A percentile compares a stretch with the other conserved stretches of the same genome.
Evolutionary conservation across 768 basidiomycete genomes (phyloP).

Genomic region (Rhizopogon rudus): DNA sequence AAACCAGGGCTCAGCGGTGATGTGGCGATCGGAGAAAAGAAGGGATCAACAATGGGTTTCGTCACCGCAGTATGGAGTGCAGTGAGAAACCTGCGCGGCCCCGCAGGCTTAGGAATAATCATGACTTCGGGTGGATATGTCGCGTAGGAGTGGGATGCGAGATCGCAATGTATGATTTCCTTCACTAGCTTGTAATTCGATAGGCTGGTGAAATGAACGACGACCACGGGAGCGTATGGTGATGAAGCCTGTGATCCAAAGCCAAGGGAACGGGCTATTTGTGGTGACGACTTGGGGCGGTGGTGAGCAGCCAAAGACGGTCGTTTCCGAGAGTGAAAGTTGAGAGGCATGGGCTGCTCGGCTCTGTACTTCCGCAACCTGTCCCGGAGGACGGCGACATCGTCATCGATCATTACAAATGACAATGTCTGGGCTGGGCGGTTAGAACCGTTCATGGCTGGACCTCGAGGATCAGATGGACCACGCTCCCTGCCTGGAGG

Average conservation of each 20-base stretch:
- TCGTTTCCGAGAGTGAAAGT: constrained; percentile 50
- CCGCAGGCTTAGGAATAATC: constrained; percentile 96
- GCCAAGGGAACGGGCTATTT: constrained; percentile 58
- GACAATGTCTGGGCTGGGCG: constrained; percentile 32
- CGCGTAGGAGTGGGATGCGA: constrained; percentile 44
- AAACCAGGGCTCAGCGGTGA: constrained; percentile 78
- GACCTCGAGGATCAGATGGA: constrained; percentile 8
- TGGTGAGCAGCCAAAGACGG: constrained; percentile 65
- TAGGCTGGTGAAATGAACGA: constrained; percentile 90
- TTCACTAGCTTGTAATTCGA: constrained; percentile 85
- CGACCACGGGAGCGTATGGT: constrained; percentile 32
- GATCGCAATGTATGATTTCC: constrained; percentile 68
- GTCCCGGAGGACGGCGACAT: constrained; percentile 73
- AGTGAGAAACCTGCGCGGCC: constrained; percentile 89
- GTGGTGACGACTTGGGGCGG: constrained; percentile 76
- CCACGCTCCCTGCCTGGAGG: constrained; percentile 1
- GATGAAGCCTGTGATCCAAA: constrained; percentile 22
- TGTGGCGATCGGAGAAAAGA: constrained; percentile 92
- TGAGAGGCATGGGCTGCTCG: constrained; percentile 39
- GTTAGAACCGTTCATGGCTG: constrained; percentile 15
- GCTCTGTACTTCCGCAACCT: constrained; percentile 64
- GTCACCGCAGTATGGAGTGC: constrained; percentile 87
- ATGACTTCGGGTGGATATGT: constrained; percentile 79
- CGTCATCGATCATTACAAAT: constrained; percentile 92
- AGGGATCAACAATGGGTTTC: constrained; percentile 84